Evolutionary conservation across 2,329 filamentous ascomycete species (phyloP), one percentile per base, ranked within the genome.

Genomic region (Exophiala viscosa): DNA sequence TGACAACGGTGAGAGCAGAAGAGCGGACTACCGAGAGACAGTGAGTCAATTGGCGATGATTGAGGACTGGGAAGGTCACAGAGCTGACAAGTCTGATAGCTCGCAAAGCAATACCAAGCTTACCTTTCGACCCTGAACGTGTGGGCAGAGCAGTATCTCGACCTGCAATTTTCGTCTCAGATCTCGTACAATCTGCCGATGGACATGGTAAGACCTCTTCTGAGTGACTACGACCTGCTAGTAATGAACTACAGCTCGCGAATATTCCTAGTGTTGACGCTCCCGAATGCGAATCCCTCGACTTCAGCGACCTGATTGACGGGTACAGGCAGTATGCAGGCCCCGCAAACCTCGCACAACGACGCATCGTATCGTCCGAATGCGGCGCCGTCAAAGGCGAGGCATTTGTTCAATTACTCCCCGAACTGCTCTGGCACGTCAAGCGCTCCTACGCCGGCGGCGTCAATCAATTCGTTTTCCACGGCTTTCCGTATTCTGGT

Each of bases 381-480:
- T 52, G 66, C 10, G 70, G 70, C 0, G 69, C 69, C 1, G 55
- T 62, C 1, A 18, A 52, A 1, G 33, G 42, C 2, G 39, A 52
- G 15, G 65, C 63, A 1, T 73, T 62, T 43, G 58, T 60, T 10
- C 55, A 62, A 6, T 52, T 62, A 0, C 47, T 69, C 0, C 54
- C 66, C 0, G 49, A 64, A 3, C 54, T 73, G 1, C 40, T 73
- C 3, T 70, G 62, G 50, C 57, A 67, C n/a, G 59, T 72, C 8
- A 73, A 74, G 34, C 64, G 67, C 4, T 68, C 70, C 0, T 63
- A 73, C 39, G 68, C 69, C 1, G 75, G 68, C 3, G 70, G 69
- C 1, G 64, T 77, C 14, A 78, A 74, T 36, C 67, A 72, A 38
- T 61, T 73, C 34, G 68, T 78, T 3, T 58, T 77, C 6, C 76